These are phyloP conservation scores for Alternaria viburni DNA, from an alignment of 2,329 filamentous ascomycete genomes.

Conservation along the genomic window DNA sequence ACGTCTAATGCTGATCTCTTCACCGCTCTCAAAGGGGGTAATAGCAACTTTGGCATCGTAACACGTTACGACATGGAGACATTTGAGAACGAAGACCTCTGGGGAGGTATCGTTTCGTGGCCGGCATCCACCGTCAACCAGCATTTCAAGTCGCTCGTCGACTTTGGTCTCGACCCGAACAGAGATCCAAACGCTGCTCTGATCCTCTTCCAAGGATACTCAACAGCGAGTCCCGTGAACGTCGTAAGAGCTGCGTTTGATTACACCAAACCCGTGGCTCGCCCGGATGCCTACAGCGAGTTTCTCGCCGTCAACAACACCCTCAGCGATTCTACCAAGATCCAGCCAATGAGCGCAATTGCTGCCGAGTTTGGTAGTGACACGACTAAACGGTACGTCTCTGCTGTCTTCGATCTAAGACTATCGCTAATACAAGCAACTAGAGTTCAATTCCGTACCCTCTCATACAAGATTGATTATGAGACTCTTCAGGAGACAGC, in stretches of 20 bases:
- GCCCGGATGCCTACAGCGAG: background rate
- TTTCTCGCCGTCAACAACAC: background rate
- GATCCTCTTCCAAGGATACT: conserved; percentile 6
- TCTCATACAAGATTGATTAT: background rate
- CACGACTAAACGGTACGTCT: background rate
- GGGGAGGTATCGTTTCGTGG: conserved; percentile 21
- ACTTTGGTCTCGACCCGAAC: conserved; percentile 10
- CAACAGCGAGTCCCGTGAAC: background rate
- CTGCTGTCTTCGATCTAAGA: background rate
- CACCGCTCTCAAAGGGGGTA: conserved; percentile 40
- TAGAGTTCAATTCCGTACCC: background rate
- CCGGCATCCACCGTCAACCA: conserved; percentile 1
- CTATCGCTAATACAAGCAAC: background rate
- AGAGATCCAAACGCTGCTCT: conserved; percentile 20
- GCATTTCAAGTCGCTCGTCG: conserved; percentile 21
- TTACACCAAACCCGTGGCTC: background rate
- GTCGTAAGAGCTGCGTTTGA: background rate
- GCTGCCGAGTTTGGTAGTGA: background rate
- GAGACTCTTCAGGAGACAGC: background rate
- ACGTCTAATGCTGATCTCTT: conserved; percentile 47
- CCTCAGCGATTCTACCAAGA: background rate
- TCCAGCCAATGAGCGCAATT: background rate
- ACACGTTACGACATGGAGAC: conserved; percentile 23
- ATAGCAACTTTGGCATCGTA: conserved; percentile 36
- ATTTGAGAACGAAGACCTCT: conserved; percentile 29